Evolutionary conservation across 345 rosid genomes (phyloP).

Genomic region (Alliaria petiolata): DNA sequence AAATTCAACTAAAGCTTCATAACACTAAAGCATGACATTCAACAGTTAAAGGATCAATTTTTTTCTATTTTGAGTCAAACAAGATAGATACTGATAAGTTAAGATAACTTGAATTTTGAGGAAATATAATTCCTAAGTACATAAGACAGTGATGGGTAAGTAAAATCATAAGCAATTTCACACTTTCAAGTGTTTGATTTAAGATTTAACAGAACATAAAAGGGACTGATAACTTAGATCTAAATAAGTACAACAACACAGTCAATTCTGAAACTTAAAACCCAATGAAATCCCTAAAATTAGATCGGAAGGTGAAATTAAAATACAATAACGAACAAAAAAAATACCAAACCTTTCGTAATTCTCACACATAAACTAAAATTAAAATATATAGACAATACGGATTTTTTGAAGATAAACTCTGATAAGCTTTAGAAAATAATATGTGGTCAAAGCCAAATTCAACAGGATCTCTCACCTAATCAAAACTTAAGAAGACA

Average conservation of each 20-base stretch:
- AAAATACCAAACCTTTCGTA: background rate
- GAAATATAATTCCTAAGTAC: background rate
- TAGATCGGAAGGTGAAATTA: background rate
- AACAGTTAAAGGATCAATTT: background rate
- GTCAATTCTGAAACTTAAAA: background rate
- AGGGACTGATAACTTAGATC: background rate
- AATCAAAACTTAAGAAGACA: background rate
- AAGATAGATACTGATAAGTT: background rate
- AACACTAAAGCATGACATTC: background rate
- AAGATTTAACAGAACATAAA: background rate
- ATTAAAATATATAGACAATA: too few species aligned
- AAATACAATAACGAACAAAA: background rate
- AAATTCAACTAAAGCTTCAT: background rate
- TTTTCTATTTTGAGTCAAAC: slow-evolving; percentile 7
- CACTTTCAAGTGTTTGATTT: background rate
- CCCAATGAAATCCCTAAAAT: background rate
- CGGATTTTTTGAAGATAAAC: background rate
- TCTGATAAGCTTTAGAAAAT: slow-evolving; percentile 4
- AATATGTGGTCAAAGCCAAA: background rate
- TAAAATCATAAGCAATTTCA: background rate
- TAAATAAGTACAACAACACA: background rate
- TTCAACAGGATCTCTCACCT: background rate
- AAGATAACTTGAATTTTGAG: slow-evolving; percentile 5
- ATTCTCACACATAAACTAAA: too few species aligned
- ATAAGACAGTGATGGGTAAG: slow-evolving; percentile 8